A percentile compares a stretch with the other conserved stretches of the same genome.
phyloP scores from a whole-genome alignment of 2,329 filamentous ascomycete species.

The Camillea tinctor region DNA sequence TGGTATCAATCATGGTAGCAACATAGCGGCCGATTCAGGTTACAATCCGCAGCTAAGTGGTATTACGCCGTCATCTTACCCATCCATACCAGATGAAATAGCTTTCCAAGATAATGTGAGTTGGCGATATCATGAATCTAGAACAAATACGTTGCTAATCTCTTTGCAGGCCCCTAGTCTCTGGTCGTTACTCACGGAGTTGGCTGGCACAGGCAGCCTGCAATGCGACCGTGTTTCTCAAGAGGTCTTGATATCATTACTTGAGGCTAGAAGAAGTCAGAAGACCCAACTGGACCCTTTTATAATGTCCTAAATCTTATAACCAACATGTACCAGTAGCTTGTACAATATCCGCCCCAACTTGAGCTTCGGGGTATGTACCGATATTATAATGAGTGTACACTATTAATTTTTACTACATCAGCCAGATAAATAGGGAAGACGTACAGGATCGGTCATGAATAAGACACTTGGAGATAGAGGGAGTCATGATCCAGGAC shows the following conservation, averaged over 20 bases:
- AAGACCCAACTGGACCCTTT: background rate
- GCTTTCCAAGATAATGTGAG: conserved; percentile 1
- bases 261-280: background rate
- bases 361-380: background rate
- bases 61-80: background rate
- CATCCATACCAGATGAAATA: background rate
- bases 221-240: conserved; percentile 6
- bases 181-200: conserved; percentile 5
- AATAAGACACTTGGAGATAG: too few species aligned
- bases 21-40: background rate
- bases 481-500: too few species aligned
- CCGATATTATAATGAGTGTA: background rate
- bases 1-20: background rate
- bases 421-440: background rate
- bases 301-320: background rate
- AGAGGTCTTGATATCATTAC: background rate
- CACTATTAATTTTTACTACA: background rate
- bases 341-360: background rate
- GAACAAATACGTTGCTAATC: background rate
- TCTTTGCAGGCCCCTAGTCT: conserved; percentile 1
- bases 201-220: conserved; percentile 3
- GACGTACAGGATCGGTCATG: too few species aligned
- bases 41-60: background rate
- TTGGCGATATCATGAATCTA: background rate
- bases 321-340: background rate